These are phyloP conservation scores for Suhomyces ambrosiae DNA, from an alignment of 1,139 yeast genomes.

Conservation along the genomic window DNA sequence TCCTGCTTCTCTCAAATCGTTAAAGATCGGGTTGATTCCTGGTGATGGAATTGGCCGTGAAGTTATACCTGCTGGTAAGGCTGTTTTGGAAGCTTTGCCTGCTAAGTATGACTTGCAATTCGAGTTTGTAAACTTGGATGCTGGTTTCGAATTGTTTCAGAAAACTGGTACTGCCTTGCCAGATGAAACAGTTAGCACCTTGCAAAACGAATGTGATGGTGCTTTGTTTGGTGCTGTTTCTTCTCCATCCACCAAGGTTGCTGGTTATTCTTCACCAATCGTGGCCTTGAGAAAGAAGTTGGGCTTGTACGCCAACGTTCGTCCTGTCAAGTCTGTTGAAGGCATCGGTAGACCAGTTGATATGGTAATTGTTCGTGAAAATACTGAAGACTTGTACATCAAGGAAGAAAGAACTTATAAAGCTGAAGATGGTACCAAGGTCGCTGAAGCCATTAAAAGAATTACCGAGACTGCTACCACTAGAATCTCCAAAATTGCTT, in stretches of 20 bases:
- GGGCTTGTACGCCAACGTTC: constrained; percentile 93
- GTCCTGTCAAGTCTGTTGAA: constrained; percentile 93
- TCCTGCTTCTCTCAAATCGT: constrained; percentile 34
- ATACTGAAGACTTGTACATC: constrained; percentile 94
- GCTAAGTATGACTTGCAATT: constrained; percentile 73
- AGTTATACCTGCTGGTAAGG: constrained; percentile 93
- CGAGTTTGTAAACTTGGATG: constrained; percentile 84
- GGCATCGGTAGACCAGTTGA: constrained; percentile 88
- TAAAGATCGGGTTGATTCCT: constrained; percentile 71
- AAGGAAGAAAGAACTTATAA: constrained; percentile 83
- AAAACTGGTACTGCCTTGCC: constrained; percentile 95
- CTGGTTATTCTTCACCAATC: constrained; percentile 96
- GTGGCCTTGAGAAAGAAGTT: constrained; percentile 94
- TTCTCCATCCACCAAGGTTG: constrained; percentile 91
- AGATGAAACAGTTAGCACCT: constrained; percentile 80
- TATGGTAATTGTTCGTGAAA: constrained; percentile 96
- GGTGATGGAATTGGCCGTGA: constrained; percentile 99
- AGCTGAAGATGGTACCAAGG: constrained; percentile 72
- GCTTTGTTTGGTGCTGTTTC: constrained; percentile 97
- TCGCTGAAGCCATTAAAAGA: constrained; percentile 97
- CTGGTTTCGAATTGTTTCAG: constrained; percentile 92
- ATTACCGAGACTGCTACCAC: constrained; percentile 85
- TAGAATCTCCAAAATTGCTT: constrained; percentile 87
- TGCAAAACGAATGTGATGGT: constrained; percentile 87
- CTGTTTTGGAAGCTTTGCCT: constrained; percentile 81